phyloP scores from a whole-genome alignment of 1,284 basidiomycete genomes.

The Omphalotus olearius region DNA sequence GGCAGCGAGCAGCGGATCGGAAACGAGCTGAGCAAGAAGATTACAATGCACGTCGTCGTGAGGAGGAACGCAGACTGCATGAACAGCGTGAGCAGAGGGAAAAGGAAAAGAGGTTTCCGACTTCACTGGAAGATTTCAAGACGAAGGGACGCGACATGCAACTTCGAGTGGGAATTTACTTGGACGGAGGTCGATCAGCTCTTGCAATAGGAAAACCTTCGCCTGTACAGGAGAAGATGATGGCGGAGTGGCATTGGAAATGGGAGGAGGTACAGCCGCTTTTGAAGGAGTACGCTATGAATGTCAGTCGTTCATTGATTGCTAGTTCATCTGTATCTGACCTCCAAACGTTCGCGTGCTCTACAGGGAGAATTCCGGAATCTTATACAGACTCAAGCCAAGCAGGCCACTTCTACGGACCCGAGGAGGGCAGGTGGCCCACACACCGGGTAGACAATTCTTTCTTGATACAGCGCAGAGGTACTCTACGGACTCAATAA shows the following conservation, averaged over 20 bases:
- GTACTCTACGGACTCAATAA: no score
- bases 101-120: slow-evolving; percentile 1
- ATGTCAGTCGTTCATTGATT: background rate
- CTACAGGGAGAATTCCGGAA: background rate
- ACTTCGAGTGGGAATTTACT: background rate
- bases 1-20: background rate
- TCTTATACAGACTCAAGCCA: background rate
- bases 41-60: slow-evolving; percentile 3
- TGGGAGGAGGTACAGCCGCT: slow-evolving; percentile 2
- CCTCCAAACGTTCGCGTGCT: background rate
- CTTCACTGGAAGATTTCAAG: slow-evolving; percentile 3
- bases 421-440: no score
- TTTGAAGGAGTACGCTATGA: background rate
- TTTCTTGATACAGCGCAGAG: no score
- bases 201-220: background rate
- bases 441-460: no score
- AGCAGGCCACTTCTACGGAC: no score
- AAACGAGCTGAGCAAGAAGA: background rate
- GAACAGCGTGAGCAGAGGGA: slow-evolving; percentile 1
- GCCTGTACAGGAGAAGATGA: background rate
- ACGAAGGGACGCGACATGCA: slow-evolving; percentile 1
- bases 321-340: background rate
- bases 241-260: slow-evolving; percentile 1
- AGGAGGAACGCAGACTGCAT: slow-evolving; percentile 2
- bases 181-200: background rate